Percentiles rank a stretch among this genome's conserved stretches.
Conservation (phyloP, 1,284 basidiomycete genomes). For the Puccinia coronata region DNA sequence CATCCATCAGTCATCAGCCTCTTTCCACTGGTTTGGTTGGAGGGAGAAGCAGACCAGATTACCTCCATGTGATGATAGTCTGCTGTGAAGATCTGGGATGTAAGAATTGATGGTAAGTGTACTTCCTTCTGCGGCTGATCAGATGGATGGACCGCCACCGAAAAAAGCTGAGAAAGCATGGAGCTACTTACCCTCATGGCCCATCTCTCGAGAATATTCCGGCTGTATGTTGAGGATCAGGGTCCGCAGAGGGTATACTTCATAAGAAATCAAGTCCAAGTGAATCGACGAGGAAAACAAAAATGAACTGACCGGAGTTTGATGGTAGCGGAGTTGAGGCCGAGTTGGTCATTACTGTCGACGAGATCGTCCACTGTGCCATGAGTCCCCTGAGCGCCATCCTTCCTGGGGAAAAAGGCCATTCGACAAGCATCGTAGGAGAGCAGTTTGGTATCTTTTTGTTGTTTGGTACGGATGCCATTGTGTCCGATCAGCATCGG, state of each 20-base stretch:
- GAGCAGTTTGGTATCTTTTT: conserved; percentile 37
- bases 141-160: background rate
- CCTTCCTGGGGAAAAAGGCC: conserved; percentile 43
- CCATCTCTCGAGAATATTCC: conserved; percentile 47
- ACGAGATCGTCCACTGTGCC: conserved; percentile 29
- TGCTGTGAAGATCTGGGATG: conserved; percentile 35
- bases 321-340: conserved; percentile 31
- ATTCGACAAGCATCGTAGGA: conserved; percentile 45
- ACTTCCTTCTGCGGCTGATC: too few relatives aligned
- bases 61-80: conserved; percentile 44
- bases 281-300: background rate
- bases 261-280: background rate
- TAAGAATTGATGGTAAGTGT: background rate
- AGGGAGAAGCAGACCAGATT: background rate
- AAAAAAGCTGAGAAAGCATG: background rate
- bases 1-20: background rate
- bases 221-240: background rate
- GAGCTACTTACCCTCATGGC: conserved; percentile 34
- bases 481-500: background rate
- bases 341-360: background rate
- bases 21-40: background rate
- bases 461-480: too few relatives aligned
- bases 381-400: conserved; percentile 43
- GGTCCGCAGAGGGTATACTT: background rate
- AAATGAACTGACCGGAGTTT: conserved; percentile 26